Evolutionary conservation across 345 rosid genomes (phyloP), one percentile per base, ranked within the genome.

Genomic region (Anacardium occidentale): DNA sequence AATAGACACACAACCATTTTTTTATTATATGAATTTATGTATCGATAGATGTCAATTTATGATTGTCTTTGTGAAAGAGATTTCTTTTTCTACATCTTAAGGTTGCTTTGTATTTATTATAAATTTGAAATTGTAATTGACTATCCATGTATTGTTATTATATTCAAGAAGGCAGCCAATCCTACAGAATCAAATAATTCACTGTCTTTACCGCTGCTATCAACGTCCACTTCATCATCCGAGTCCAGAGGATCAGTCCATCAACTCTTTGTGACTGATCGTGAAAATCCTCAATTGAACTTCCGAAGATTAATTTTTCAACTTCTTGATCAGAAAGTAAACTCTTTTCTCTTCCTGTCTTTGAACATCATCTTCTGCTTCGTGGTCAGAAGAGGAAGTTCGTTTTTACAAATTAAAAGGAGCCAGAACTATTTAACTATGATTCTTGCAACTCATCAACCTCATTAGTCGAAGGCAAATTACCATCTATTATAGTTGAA

Each of bases 251-350:
- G 71, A 62, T 58, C 64, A 72, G 79, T 48, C 68, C 78, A 21
- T 29, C 74, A 34, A 20, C 62, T 4, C 50, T 40, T 58, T 53
- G 64, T 2, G 62, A 42, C 53, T 71, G 73, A 69, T 64, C 66
- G 34, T 59, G 61, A n/a, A 48, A 66, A 62, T 42, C 63, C 37
- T 69, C 77, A 12, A 37, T 72, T 64, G 76, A 77, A 69, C 71
- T 66, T 69, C 66, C 74, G 58, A 76, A 76, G 44, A 32, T 75
- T 62, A 83, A 73, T 34, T 80, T 67, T 25, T 54, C 77, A 68
- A 69, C 42, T 25, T 78, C 79, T 18, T 81, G 76, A 72, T 80
- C 74, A 66, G 76, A 75, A 74, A 76, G 74, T 37, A 78, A 60
- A 60, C 55, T 22, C 7, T 72, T 68, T 48, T 69, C 63, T 11